Evolutionary conservation across 2,329 filamentous ascomycete genomes (phyloP), one percentile per base, ranked within the genome.

Genomic region (Cladorrhinum sp.): DNA sequence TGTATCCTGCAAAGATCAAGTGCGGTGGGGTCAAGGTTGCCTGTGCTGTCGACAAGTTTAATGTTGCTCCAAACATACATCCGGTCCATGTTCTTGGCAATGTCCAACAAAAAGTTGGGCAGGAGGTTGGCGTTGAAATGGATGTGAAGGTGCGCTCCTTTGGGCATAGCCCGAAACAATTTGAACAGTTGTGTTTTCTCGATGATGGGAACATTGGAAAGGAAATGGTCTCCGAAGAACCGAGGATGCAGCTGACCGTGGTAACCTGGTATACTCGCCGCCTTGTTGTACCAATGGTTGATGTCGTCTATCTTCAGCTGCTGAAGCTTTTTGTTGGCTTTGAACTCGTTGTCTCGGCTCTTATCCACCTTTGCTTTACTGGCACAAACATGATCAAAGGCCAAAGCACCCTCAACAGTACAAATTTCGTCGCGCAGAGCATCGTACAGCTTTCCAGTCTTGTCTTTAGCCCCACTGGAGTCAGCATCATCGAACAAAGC

Each of bases 71-170:
- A 85, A 66, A 92, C 86, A 69, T 85, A 90, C 86, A 92, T 91
- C 65, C 81, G 82, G 1, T 80, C 69, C 78, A 87, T 84, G 4
- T 63, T 77, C 76, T 77, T 82, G 65, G 77, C 83, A 65, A 78
- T 77, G 23, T 76, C 73, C 12, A 92, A 77, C 20, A 92, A 76
- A 4, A 85, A 79, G 1, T 77, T 71, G 9, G 88, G 87, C 13
- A 79, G 76, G 3, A 92, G 76, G 62, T 88, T 90, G n/a, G 89
- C 82, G 70, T 92, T 92, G 78, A 90, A 92, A 72, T 92, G 89
- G 23, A 91, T 82, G 71, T 92, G 89, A 23, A 92, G 77, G 69
- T 92, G 86, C 0, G 82, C 82, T 2, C 88, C 89, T 72, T 92
- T 92, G 48, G 89, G 89, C 77, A 90, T 82, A 59, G 72, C 69